phyloP scores from a whole-genome alignment of 495 filamentous ascomycete species.

The Penicillium longicatenatum region DNA sequence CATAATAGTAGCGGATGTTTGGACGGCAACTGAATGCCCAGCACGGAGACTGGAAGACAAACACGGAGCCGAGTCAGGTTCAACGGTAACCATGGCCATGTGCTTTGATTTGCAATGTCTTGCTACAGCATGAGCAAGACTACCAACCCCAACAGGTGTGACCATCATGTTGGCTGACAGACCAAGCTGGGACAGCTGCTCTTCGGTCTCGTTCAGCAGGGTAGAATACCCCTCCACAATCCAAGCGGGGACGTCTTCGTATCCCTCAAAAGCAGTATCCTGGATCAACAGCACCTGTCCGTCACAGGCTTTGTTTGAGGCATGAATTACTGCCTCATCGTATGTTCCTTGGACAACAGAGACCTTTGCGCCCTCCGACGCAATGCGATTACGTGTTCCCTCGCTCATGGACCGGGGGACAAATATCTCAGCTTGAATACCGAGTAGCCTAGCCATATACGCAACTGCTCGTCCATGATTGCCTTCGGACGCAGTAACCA shows the following conservation, averaged over 20 bases:
- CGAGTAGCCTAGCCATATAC: slow-evolving; percentile 60
- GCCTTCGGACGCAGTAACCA: slow-evolving; percentile 64
- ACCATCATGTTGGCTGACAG: slow-evolving; percentile 45
- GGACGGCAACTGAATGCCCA: slow-evolving; percentile 44
- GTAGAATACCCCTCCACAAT: slow-evolving; percentile 74
- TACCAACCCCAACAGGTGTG: slow-evolving; percentile 66
- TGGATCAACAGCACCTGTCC: slow-evolving; percentile 57
- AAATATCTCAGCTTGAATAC: slow-evolving; percentile 52
- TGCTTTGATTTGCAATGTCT: slow-evolving; percentile 55
- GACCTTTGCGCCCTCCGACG: slow-evolving; percentile 58
- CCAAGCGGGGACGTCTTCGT: slow-evolving; percentile 66
- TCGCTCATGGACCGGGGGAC: slow-evolving; percentile 57
- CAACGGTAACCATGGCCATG: slow-evolving; percentile 56
- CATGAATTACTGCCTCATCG: slow-evolving; percentile 56
- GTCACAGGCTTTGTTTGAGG: slow-evolving; percentile 33
- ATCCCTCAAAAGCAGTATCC: slow-evolving; percentile 64
- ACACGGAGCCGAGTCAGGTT: slow-evolving; percentile 65
- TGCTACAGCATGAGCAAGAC: slow-evolving; percentile 61
- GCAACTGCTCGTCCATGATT: slow-evolving; percentile 75
- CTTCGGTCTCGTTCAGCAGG: slow-evolving; percentile 63
- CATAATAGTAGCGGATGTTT: slow-evolving; percentile 63
- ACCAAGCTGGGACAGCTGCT: slow-evolving; percentile 44
- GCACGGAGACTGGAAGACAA: slow-evolving; percentile 51
- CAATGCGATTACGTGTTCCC: slow-evolving; percentile 54
- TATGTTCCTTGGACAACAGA: slow-evolving; percentile 57